Percentiles rank a stretch among this genome's conserved stretches.
Evolutionary conservation across 257 asterid genomes (phyloP).

Genomic region (Ilex aquifolium): DNA sequence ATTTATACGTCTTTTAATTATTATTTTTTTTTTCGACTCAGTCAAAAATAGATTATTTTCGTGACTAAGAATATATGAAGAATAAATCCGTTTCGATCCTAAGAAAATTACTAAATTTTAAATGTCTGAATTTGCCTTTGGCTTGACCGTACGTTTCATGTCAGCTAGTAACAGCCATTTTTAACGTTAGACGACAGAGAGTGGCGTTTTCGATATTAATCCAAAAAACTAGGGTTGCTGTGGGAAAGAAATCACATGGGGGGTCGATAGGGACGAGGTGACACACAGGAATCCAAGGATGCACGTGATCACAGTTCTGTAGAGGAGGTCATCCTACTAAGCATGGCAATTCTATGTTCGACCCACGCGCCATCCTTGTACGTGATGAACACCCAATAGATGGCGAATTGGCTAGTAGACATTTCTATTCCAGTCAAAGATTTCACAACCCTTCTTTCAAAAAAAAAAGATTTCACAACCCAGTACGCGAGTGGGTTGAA

Average conservation of each 20-base stretch:
- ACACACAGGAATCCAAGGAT: constrained; percentile 25
- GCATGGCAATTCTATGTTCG: neutral
- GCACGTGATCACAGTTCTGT: constrained; percentile 27
- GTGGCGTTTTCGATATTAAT: constrained; percentile 18
- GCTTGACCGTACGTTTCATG: too few relatives aligned
- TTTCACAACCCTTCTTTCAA: neutral
- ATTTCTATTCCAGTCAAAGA: too few relatives aligned
- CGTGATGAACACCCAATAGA: too few relatives aligned
- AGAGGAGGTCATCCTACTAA: neutral
- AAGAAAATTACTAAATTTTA: too few relatives aligned
- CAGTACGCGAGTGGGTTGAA: neutral
- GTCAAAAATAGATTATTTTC: too few relatives aligned
- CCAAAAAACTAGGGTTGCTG: neutral
- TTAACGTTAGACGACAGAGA: constrained; percentile 1
- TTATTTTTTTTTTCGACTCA: too few relatives aligned
- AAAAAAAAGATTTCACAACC: neutral
- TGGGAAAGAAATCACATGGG: constrained; percentile 25
- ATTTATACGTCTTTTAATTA: too few relatives aligned
- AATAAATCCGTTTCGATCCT: too few relatives aligned
- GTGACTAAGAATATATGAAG: too few relatives aligned
- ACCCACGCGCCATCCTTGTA: constrained; percentile 6
- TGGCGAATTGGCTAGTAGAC: too few relatives aligned
- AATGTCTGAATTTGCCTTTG: too few relatives aligned
- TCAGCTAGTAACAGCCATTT: neutral
- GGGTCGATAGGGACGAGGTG: constrained; percentile 27